These are phyloP conservation scores for Hammondia hammondi DNA, from an alignment of 169 alveolate genomes.

Conservation along the genomic window DNA sequence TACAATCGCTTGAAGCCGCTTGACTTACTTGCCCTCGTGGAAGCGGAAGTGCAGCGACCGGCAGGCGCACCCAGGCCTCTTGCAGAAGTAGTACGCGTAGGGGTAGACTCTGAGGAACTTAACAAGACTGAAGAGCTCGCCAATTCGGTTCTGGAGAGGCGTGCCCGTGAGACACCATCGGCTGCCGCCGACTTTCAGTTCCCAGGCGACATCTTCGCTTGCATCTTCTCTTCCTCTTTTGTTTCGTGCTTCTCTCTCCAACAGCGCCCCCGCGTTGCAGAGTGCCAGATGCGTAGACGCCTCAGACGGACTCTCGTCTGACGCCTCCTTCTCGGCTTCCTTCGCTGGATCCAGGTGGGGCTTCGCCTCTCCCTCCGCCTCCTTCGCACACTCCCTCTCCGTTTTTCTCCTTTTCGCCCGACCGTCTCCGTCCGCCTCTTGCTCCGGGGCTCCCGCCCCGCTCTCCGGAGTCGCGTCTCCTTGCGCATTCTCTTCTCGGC, in stretches of 20 bases:
- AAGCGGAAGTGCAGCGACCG: slow-evolving; percentile 79
- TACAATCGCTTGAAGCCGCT: neutral
- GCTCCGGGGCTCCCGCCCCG: neutral
- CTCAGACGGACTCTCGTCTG: neutral
- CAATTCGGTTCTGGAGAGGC: slow-evolving; percentile 95
- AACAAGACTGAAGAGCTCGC: slow-evolving; percentile 94
- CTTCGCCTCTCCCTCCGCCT: slow-evolving; percentile 35
- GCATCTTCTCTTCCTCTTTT: neutral
- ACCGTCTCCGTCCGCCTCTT: neutral
- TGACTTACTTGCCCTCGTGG: slow-evolving; percentile 75
- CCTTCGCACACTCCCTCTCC: neutral
- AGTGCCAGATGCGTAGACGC: no score
- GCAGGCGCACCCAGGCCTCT: slow-evolving; percentile 87
- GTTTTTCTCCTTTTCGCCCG: neutral
- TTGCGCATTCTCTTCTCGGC: neutral
- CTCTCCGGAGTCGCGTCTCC: neutral
- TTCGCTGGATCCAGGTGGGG: neutral
- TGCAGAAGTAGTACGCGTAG: slow-evolving; percentile 92
- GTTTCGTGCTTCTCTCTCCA: no score
- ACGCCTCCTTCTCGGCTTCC: slow-evolving; percentile 27
- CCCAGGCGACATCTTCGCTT: slow-evolving; percentile 7
- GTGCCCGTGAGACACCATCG: slow-evolving; percentile 98
- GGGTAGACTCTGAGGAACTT: slow-evolving; percentile 92
- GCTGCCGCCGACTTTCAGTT: slow-evolving; percentile 70
- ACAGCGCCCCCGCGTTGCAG: no score